Base-by-base conservation (phyloP, 768 basidiomycete species). In the Exsudoporus frostii region DNA sequence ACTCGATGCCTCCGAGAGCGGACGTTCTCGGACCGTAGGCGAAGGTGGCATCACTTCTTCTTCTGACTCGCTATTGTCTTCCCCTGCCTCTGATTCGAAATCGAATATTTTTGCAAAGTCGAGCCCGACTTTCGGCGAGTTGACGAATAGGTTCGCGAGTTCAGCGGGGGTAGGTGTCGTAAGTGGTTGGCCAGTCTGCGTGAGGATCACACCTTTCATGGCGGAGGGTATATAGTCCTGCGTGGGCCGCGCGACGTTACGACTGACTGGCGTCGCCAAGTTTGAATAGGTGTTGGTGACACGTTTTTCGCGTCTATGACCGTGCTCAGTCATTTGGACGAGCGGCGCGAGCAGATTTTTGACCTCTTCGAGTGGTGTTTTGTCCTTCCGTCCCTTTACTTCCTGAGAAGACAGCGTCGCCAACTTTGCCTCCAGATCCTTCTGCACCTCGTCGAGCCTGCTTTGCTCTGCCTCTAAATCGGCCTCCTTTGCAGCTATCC, bases 101-200 rank as follows among this genome's bases (percentile, higher is more conserved):
- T 90, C 87, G 56, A 90, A 90, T 44, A 90, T 90, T 68, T 83
- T 85, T 9, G 84, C 79, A 62, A 92, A 92, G 61, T 88, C 83
- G 25, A 92, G 75, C 3, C 83, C 84, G 36, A 88, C 82, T 55
- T 77, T 83, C 0, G 90, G 90, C 8, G 85, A 85, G 38, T 79
- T 77, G 29, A 81, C 77, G 61, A 92, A 87, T 2, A 90, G 74
- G 33, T 79, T 83, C 3, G 79, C 79, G 0, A 91, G 74, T 61
- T 87, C 86, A 0, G 76, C 73, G 0, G 86, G 86, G 2, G 79
- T 75, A 1, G 90, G 90, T 13, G 90, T 93, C 4, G 81, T 76
- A 7, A 92, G 73, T 2, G 78, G 73, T 64, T 91, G 84, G 8
- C 91, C 90, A 0, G 91, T 91, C 8, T 84, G 74, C 0, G 91